Conservation (phyloP, 352 stramenopile genomes). For the Pythium guiyangense region DNA sequence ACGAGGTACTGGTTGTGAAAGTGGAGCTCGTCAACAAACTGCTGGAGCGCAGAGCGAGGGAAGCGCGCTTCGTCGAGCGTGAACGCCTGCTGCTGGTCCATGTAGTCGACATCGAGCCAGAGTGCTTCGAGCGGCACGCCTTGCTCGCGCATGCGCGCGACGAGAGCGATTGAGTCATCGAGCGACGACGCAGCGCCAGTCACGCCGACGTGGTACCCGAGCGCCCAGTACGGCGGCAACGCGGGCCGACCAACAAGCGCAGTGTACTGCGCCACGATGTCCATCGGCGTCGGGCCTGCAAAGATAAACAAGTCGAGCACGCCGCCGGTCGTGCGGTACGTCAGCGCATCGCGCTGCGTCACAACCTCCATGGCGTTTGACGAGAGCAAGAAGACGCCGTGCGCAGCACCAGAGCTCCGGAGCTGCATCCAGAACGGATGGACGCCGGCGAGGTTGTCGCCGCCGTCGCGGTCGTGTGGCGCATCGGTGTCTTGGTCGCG, state of each 20-base stretch:
- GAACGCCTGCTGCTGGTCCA: constrained; percentile 45
- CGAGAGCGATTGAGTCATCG: constrained; percentile 26
- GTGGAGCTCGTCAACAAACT: constrained; percentile 76
- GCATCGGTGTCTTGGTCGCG: constrained; percentile 18
- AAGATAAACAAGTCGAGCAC: constrained; percentile 84
- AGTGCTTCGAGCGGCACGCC: constrained; percentile 74
- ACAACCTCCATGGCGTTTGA: constrained; percentile 88
- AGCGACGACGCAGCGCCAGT: constrained; percentile 32
- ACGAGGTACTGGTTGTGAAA: constrained; percentile 82
- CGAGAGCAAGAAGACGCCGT: constrained; percentile 77
- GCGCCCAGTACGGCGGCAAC: constrained; percentile 81
- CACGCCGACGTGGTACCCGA: constrained; percentile 80
- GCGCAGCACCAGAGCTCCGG: constrained; percentile 31
- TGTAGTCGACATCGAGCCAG: constrained; percentile 74
- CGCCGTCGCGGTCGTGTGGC: constrained; percentile 26
- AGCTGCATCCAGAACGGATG: constrained; percentile 79
- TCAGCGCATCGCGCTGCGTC: constrained; percentile 52
- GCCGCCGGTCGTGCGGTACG: constrained; percentile 74
- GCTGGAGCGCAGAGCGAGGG: constrained; percentile 24
- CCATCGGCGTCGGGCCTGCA: constrained; percentile 37
- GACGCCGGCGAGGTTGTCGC: constrained; percentile 76
- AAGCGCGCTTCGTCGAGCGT: constrained; percentile 63
- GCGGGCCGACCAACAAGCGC: constrained; percentile 61
- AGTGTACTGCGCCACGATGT: constrained; percentile 76
- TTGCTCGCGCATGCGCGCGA: constrained; percentile 25